Percentiles rank a stretch among this genome's conserved stretches.
Conservation (phyloP, 2,329 filamentous ascomycete species). For the Colletotrichum navitas region DNA sequence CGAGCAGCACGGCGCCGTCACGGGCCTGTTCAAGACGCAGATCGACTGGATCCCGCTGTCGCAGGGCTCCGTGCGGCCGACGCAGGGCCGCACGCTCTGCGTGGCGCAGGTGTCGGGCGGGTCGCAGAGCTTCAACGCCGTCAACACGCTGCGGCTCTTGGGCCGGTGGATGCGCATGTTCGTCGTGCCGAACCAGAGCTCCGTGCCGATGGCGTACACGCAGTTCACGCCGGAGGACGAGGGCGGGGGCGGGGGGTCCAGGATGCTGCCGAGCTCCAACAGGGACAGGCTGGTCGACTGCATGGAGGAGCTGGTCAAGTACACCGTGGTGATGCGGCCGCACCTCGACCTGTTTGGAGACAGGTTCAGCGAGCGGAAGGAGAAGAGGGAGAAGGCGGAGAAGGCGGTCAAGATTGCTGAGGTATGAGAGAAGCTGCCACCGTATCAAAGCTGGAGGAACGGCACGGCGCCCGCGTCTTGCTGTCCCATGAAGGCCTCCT, state of each 20-base stretch:
- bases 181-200: conserved; percentile 74
- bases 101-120: conserved; percentile 74
- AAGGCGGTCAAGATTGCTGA: not conserved
- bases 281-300: conserved; percentile 73
- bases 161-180: conserved; percentile 81
- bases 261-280: conserved; percentile 68
- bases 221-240: conserved; percentile 64
- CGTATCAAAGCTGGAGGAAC: not conserved
- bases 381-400: conserved; percentile 44
- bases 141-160: conserved; percentile 74
- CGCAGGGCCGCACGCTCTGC: conserved; percentile 73
- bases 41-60: conserved; percentile 78
- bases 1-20: conserved; percentile 73
- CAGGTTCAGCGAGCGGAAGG: conserved; percentile 71
- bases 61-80: conserved; percentile 72
- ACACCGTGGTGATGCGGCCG: conserved; percentile 73
- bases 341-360: conserved; percentile 72
- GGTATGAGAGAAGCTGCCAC: not conserved
- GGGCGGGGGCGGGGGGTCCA: conserved; percentile 50
- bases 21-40: conserved; percentile 76
- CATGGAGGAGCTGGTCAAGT: conserved; percentile 79
- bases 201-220: conserved; percentile 72
- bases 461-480: not conserved
- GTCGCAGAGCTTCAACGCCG: conserved; percentile 75
- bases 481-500: not conserved